Conservation (phyloP, 306 rosid species). For the Aeschynomene evenia region DNA sequence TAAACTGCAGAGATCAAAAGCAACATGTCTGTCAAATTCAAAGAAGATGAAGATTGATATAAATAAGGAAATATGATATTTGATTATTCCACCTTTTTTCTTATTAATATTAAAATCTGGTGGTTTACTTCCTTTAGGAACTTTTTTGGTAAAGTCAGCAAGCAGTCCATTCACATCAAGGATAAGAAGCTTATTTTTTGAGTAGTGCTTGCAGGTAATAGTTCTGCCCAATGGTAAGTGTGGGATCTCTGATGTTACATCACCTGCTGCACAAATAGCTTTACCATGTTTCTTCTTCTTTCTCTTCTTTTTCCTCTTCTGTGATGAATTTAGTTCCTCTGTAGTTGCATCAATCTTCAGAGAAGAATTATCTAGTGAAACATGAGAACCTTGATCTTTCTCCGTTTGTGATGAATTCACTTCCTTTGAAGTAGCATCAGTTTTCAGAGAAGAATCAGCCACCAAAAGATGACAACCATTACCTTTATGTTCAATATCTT, state of each 20-base stretch:
- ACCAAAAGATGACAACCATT: constrained; percentile 18
- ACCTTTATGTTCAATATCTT: not conserved
- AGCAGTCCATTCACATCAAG: constrained; percentile 93
- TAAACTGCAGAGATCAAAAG: constrained; percentile 55
- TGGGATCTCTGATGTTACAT: too few relatives aligned
- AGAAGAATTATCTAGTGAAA: too few relatives aligned
- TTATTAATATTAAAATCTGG: constrained; percentile 38
- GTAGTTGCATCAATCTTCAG: too few relatives aligned
- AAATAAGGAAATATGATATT: constrained; percentile 23
- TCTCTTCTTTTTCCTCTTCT: not conserved
- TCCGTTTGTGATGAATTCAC: too few relatives aligned
- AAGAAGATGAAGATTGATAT: constrained; percentile 18
- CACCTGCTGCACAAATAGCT: not conserved
- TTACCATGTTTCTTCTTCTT: not conserved
- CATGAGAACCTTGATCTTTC: too few relatives aligned
- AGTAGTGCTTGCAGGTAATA: not conserved
- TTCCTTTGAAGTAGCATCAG: constrained; percentile 8
- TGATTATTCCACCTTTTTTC: constrained; percentile 52
- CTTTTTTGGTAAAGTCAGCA: constrained; percentile 56
- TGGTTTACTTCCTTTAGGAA: constrained; percentile 29
- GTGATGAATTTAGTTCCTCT: constrained; percentile 5
- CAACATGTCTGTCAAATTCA: constrained; percentile 19
- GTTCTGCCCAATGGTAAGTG: too few relatives aligned
- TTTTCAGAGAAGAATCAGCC: constrained; percentile 11
- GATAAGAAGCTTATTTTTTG: constrained; percentile 79